Evolutionary conservation across 495 filamentous ascomycete species (phyloP).

Genomic region (Penicillium soppii): DNA sequence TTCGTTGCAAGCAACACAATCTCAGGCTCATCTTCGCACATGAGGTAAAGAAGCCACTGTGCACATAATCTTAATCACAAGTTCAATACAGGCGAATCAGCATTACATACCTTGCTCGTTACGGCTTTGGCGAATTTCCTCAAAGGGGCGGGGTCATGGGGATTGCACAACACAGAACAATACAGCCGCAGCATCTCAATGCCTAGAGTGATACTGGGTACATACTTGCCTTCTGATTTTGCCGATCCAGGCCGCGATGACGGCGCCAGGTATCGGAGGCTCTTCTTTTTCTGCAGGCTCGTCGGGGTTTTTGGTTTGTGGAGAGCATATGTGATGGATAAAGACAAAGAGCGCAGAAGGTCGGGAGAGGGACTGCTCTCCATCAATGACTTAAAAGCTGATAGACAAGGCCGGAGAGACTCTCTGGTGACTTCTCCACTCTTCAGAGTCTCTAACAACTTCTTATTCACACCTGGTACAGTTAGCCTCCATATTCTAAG

Average conservation of each 20-base stretch:
- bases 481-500: constrained; percentile 17
- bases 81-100: background rate
- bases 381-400: constrained; percentile 73
- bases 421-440: constrained; percentile 70
- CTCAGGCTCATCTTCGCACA: constrained; percentile 82
- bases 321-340: constrained; percentile 90
- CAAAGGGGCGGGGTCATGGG: constrained; percentile 61
- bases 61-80: constrained; percentile 17
- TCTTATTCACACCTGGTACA: constrained; percentile 77
- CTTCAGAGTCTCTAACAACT: constrained; percentile 85
- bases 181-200: constrained; percentile 79
- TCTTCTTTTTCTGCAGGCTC: constrained; percentile 52
- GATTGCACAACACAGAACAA: constrained; percentile 75
- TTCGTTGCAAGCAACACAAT: constrained; percentile 79
- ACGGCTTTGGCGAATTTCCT: constrained; percentile 91
- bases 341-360: constrained; percentile 78
- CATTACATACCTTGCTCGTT: constrained; percentile 79
- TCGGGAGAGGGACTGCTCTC: constrained; percentile 77
- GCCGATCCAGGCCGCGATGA: constrained; percentile 25
- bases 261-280: constrained; percentile 37
- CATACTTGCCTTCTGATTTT: constrained; percentile 26
- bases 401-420: constrained; percentile 70
- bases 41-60: constrained; percentile 92
- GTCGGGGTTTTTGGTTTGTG: constrained; percentile 58
- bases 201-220: constrained; percentile 58